Evolutionary conservation across 2,329 filamentous ascomycete species (phyloP), one percentile per base, ranked within the genome.

Genomic region (Cylindrodendrum hubeiense): DNA sequence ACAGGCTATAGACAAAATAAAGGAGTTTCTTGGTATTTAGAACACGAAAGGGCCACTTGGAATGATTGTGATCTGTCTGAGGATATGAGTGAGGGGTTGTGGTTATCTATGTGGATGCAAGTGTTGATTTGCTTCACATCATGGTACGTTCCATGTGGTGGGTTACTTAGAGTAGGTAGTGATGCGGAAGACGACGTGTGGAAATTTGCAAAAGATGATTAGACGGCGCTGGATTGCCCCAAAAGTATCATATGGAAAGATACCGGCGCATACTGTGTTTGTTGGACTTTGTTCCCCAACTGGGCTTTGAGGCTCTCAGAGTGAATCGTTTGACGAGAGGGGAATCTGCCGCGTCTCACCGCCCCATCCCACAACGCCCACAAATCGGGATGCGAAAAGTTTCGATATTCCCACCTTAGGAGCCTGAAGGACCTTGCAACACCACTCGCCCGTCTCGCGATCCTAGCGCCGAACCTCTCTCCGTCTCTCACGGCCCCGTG

Each of bases 321-420:
- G 60, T 51, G 37, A 53, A 39, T 28, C 17, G 19, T n/a, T n/a
- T 21, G 54, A 52, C 49, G 34, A 30, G 46, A 67, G 30, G 49
- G 47, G 41, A 28, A 79, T 80, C 75, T 82, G 80, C 80, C 80
- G 30, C 12, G 2, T 0, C 30, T 71, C 75, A 82, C 80, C 80
- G 80, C 80, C 76, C 55, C 58, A 75, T 74, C 80, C 79, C 80
- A 81, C 79, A 82, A 81, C 79, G 75, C 80, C 80, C 80, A 82
- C 80, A 82, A 82, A 80, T 80, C 76, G 71, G 71, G 67, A 71
- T 76, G 75, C 77, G 75, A 81, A 82, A 82, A 80, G 78, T 78
- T 74, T 81, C 76, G 78, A 81, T 81, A 81, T 80, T 81, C 76
- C 74, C 74, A 78, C 73, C 75, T 74, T 66, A 69, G 72, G 72